Base-by-base conservation (phyloP, 2,329 filamentous ascomycete species). In the Sclerotinia minor region DNA sequence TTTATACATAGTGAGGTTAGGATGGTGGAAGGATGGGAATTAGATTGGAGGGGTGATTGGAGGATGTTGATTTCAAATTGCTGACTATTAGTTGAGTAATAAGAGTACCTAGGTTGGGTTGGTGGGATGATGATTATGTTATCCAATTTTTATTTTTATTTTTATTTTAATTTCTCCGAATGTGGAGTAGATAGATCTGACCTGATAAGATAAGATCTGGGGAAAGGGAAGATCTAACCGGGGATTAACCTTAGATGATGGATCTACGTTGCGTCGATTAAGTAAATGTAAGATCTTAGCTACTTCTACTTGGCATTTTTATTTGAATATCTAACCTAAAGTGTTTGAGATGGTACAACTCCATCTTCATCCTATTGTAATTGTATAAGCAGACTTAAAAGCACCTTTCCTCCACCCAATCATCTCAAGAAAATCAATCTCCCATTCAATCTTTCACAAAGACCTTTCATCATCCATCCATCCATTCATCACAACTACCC, bases 31-130 rank as follows among this genome's bases (percentile, higher is more conserved):
- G n/a, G 19, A 38, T 47, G 6, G 3, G 2, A 21, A 38, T 3
- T 45, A 47, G 59, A 49, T 47, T 21, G 45, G 7, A 8, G 21
- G 21, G 32, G 15, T 13, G 13, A 13, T 13, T 44, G n/a, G 59
- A 24, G 26, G 32, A 29, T 15, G 17, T 15, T 41, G 32, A 38
- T 66, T 60, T 60, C 41, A 13, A 66, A 66, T 60, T 66, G 64
- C 64, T 60, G 64, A 60, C 64, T 53, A 52, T 32, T 55, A 21
- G 6, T 3, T 24, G 3, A 41, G 35, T 38, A 38, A 38, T n/a
- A n/a, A n/a, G n/a, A n/a, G n/a, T n/a, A n/a, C n/a, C n/a, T n/a
- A n/a, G n/a, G 35, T 2, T 13, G 15, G 38, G 2, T 41, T 15
- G 13, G 38, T 41, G 38, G 38, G 21, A 35, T 38, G 21, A 47